Evolutionary conservation across 139 green algal genomes (phyloP).

Genomic region (Gonium pectorale): DNA sequence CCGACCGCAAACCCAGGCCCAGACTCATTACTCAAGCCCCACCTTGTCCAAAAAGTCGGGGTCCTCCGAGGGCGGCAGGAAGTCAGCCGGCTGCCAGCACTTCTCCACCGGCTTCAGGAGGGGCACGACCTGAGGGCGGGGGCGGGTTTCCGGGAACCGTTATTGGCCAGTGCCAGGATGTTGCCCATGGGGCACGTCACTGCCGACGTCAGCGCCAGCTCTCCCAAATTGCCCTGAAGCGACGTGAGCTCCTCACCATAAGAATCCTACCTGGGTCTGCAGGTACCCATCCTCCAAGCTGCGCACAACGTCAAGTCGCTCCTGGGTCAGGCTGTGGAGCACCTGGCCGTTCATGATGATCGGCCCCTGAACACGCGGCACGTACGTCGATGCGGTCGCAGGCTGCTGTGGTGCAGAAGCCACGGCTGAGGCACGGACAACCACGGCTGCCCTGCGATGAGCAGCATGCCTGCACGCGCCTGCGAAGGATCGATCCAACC

Average conservation of each 20-base stretch:
- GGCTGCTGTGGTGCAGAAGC: slow-evolving; percentile 6
- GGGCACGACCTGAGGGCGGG: slow-evolving; percentile 68
- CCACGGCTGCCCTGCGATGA: neutral
- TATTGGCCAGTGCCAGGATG: too few species aligned
- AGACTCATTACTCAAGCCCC: neutral
- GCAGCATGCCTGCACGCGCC: slow-evolving; percentile 17
- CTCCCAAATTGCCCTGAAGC: too few species aligned
- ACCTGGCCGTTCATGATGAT: slow-evolving; percentile 83
- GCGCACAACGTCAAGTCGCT: slow-evolving; percentile 78
- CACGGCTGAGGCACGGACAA: slow-evolving; percentile 4
- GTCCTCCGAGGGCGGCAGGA: slow-evolving; percentile 89
- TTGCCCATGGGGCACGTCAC: too few species aligned
- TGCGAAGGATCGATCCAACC: neutral
- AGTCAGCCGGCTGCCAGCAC: slow-evolving; percentile 97
- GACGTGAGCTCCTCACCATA: too few species aligned
- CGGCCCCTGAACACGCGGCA: slow-evolving; percentile 48
- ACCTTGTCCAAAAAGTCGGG: slow-evolving; percentile 95
- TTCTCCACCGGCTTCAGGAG: slow-evolving; percentile 88
- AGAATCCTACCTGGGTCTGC: slow-evolving; percentile 62
- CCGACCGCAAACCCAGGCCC: neutral
- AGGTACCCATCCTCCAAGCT: slow-evolving; percentile 71
- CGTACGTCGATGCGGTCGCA: neutral
- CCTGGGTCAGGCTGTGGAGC: slow-evolving; percentile 74
- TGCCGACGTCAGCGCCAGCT: too few species aligned
- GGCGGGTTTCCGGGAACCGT: too few species aligned